Evolutionary conservation across 1,284 basidiomycete genomes (phyloP).

Genomic region (Apiotrichum mycotoxinovorans): DNA sequence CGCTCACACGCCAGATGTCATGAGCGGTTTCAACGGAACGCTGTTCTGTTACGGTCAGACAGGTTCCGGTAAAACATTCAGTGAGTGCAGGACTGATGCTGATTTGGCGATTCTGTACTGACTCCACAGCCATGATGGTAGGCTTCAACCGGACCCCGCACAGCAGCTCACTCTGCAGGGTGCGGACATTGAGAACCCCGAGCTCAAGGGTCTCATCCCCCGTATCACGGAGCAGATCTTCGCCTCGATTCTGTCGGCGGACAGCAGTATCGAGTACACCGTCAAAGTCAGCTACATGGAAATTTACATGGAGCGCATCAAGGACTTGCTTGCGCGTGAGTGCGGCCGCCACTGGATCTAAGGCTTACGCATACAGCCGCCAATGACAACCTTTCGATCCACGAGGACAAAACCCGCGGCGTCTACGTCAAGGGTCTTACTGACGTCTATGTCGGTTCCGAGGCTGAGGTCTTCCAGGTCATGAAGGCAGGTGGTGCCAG

Average conservation of each 20-base stretch:
- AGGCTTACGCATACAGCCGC: slow-evolving; percentile 62
- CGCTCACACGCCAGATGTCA: slow-evolving; percentile 66
- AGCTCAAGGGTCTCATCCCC: slow-evolving; percentile 93
- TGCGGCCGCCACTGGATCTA: slow-evolving; percentile 20
- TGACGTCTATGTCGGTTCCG: slow-evolving; percentile 95
- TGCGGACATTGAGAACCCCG: slow-evolving; percentile 88
- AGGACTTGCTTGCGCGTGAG: slow-evolving; percentile 93
- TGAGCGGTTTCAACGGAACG: slow-evolving; percentile 98
- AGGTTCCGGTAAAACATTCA: slow-evolving; percentile 90
- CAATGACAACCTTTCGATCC: slow-evolving; percentile 97
- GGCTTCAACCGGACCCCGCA: slow-evolving; percentile 23
- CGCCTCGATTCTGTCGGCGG: slow-evolving; percentile 91
- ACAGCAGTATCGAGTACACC: slow-evolving; percentile 92
- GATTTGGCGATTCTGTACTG: slow-evolving; percentile 6
- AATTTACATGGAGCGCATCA: slow-evolving; percentile 95
- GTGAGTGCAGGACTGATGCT: slow-evolving; percentile 26
- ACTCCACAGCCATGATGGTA: slow-evolving; percentile 77
- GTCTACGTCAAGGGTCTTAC: slow-evolving; percentile 98
- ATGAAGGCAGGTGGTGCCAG: slow-evolving; percentile 93
- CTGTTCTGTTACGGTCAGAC: slow-evolving; percentile 99
- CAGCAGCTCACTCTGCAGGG: slow-evolving; percentile 59
- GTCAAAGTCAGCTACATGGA: slow-evolving; percentile 99
- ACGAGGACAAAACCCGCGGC: slow-evolving; percentile 96
- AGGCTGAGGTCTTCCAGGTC: slow-evolving; percentile 96
- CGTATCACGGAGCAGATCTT: slow-evolving; percentile 99